Evolutionary conservation across 2,329 filamentous ascomycete genomes (phyloP).

Genomic region (Ascochyta viciae-villosae): DNA sequence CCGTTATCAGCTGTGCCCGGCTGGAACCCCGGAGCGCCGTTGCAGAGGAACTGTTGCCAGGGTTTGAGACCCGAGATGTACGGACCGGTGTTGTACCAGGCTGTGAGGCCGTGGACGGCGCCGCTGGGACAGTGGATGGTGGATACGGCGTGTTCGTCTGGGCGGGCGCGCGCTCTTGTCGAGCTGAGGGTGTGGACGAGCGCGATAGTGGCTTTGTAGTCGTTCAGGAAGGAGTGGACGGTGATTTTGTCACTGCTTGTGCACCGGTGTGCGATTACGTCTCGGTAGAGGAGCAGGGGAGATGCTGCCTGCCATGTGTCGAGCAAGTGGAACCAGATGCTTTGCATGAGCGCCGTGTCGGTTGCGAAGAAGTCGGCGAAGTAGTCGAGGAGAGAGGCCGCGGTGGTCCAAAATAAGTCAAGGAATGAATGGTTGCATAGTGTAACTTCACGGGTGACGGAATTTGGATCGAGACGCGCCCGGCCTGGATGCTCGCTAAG

Average conservation of each 20-base stretch:
- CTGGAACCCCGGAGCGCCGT: constrained; percentile 29
- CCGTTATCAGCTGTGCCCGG: neutral
- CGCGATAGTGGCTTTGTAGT: neutral
- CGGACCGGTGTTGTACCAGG: constrained; percentile 16
- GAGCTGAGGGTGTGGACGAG: neutral
- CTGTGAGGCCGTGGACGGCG: neutral
- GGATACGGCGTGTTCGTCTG: neutral
- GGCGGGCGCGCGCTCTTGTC: neutral
- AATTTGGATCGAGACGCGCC: neutral
- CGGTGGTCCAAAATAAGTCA: constrained; percentile 23
- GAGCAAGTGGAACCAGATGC: constrained; percentile 38
- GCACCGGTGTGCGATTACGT: neutral
- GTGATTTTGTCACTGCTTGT: neutral
- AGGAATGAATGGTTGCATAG: constrained; percentile 5
- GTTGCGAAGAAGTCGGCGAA: constrained; percentile 34
- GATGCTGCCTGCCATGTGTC: constrained; percentile 22
- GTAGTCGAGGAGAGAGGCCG: constrained; percentile 38
- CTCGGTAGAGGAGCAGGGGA: neutral
- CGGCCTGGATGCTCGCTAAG: constrained; percentile 14
- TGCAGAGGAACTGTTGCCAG: constrained; percentile 39
- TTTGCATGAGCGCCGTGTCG: constrained; percentile 33
- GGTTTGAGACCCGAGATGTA: constrained; percentile 34
- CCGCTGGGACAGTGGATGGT: constrained; percentile 21
- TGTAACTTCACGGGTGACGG: neutral
- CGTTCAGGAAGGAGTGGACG: neutral